Percentiles rank a stretch among this genome's conserved stretches.
Conservation (phyloP, 2,329 filamentous ascomycete species). For the Beauveria australis region DNA sequence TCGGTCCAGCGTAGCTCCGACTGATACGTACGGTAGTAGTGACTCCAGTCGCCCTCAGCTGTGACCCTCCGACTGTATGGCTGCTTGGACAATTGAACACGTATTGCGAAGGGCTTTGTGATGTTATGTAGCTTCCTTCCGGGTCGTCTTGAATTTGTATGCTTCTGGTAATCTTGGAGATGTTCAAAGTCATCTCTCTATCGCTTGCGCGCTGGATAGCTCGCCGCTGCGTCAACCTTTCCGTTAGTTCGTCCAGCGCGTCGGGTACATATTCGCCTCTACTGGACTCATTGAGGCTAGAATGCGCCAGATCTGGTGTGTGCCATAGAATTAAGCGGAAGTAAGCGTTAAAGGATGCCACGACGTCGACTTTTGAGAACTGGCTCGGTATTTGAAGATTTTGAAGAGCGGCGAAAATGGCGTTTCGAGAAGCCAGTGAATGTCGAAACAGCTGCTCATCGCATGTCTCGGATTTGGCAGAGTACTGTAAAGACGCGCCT, state of each 20-base stretch:
- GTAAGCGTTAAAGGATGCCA: constrained; percentile 25
- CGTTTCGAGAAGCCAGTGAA: constrained; percentile 28
- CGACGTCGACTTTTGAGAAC: constrained; percentile 26
- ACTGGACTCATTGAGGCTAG: constrained; percentile 17
- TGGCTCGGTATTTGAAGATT: constrained; percentile 26
- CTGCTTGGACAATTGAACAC: constrained; percentile 27
- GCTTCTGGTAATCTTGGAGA: constrained; percentile 27
- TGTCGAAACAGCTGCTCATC: constrained; percentile 25
- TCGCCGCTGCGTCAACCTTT: constrained; percentile 26
- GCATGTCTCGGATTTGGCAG: constrained; percentile 25
- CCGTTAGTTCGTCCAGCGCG: constrained; percentile 27
- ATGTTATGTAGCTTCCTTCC: constrained; percentile 16
- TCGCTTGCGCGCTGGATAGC: constrained; percentile 32
- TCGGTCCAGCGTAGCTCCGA: too few species aligned
- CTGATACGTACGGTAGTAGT: constrained; percentile 18
- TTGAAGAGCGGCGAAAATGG: constrained; percentile 27
- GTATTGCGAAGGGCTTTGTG: constrained; percentile 25
- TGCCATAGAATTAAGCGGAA: constrained; percentile 31
- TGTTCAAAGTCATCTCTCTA: constrained; percentile 26
- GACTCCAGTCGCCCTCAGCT: constrained; percentile 21
- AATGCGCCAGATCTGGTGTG: constrained; percentile 23
- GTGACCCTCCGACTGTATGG: constrained; percentile 28
- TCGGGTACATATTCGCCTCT: constrained; percentile 27
- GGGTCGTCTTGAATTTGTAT: constrained; percentile 29
- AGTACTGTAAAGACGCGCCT: constrained; percentile 30